Evolutionary conservation across 257 asterid species (phyloP).

Genomic region (Coffea eugenioides): DNA sequence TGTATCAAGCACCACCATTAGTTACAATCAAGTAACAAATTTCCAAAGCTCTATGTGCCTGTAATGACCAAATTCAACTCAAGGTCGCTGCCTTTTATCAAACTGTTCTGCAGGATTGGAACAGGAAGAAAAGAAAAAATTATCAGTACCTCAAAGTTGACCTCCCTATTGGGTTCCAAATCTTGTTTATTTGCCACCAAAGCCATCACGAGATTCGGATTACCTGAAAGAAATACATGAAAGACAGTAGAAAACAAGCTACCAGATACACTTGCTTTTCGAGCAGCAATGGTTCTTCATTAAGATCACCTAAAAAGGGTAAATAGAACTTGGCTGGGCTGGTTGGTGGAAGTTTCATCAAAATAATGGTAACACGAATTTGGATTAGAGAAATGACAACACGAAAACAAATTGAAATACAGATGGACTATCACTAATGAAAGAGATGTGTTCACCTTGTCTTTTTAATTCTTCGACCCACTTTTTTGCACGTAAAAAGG

Average conservation of each 20-base stretch:
- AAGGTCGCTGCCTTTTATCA: background rate
- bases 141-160: conserved; percentile 11
- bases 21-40: background rate
- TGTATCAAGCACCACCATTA: too few species aligned
- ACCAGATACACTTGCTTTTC: background rate
- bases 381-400: background rate
- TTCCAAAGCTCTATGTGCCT: background rate
- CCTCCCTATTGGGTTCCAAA: conserved; percentile 21
- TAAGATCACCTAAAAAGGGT: too few species aligned
- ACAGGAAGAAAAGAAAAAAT: background rate
- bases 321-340: too few species aligned
- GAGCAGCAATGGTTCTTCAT: background rate
- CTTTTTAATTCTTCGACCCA: conserved; percentile 25
- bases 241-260: background rate
- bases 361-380: background rate
- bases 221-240: conserved; percentile 11
- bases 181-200: conserved; percentile 29
- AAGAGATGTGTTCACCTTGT: conserved; percentile 9
- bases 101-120: background rate
- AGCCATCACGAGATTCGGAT: conserved; percentile 27
- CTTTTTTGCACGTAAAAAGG: conserved; percentile 25
- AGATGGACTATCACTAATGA: background rate
- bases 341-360: too few species aligned
- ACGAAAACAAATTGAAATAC: background rate
- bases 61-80: background rate